phyloP scores from a whole-genome alignment of 2,329 filamentous ascomycete species.

The Alternaria burnsii region DNA sequence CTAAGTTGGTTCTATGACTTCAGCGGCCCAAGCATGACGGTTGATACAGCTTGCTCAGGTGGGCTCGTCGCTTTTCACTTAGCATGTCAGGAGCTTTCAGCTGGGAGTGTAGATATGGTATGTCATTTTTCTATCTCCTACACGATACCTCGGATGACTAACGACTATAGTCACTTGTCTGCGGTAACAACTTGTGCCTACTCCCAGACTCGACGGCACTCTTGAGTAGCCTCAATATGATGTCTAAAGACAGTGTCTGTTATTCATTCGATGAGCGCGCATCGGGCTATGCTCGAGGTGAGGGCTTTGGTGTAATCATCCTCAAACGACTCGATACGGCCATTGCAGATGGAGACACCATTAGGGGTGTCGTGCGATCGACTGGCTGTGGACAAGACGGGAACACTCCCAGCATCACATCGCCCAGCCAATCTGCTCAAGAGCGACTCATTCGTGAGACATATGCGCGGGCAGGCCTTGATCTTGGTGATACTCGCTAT shows the following conservation, averaged over 20 bases:
- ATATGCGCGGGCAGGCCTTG: conserved; percentile 50
- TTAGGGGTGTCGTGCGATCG: conserved; percentile 40
- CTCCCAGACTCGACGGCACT: conserved; percentile 18
- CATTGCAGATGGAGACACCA: conserved; percentile 33
- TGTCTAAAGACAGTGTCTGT: conserved; percentile 43
- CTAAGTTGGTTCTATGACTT: conserved; percentile 40
- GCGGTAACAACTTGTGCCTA: conserved; percentile 25
- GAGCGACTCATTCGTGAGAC: conserved; percentile 35
- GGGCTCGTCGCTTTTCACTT: conserved; percentile 33
- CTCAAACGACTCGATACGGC: conserved; percentile 33
- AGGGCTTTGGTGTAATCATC: conserved; percentile 58
- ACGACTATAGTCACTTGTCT: conserved; percentile 17
- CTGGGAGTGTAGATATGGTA: conserved; percentile 23
- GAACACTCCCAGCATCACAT: conserved; percentile 27
- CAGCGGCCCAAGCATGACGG: conserved; percentile 30
- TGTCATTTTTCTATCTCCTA: not conserved
- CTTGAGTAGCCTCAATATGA: conserved; percentile 22
- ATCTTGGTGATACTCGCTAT: conserved; percentile 35
- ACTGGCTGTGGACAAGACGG: conserved; percentile 35
- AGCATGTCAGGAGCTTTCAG: conserved; percentile 25
- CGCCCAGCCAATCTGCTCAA: conserved; percentile 56
- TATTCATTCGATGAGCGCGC: conserved; percentile 61
- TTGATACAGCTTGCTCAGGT: conserved; percentile 43
- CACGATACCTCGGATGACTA: not conserved
- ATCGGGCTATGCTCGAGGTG: conserved; percentile 70